phyloP scores from a whole-genome alignment of 495 filamentous ascomycete species.

The Trichoderma gamsii region DNA sequence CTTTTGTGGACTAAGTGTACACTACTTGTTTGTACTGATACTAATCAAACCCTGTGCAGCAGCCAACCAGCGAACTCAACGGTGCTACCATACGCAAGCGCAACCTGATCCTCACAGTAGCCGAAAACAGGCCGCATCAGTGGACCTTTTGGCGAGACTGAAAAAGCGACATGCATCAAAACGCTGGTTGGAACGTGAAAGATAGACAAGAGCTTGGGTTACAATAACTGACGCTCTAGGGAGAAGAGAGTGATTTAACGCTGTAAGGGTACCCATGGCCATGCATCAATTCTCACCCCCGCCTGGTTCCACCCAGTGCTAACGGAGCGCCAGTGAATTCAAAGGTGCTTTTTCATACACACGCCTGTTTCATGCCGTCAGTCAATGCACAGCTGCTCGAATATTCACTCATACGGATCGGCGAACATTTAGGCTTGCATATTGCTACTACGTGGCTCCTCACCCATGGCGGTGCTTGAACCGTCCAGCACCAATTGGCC shows the following conservation, averaged over 20 bases:
- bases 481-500: neutral
- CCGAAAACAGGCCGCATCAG: neutral
- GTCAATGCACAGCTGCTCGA: neutral
- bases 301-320: neutral
- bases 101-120: neutral
- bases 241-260: neutral
- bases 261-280: neutral
- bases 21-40: neutral
- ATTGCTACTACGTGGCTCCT: neutral
- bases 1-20: too few species aligned
- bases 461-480: neutral
- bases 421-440: slow-evolving; percentile 1
- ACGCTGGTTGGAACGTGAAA: neutral
- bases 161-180: neutral
- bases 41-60: neutral
- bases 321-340: neutral
- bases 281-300: slow-evolving; percentile 1
- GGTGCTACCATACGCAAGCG: neutral
- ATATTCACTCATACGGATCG: neutral
- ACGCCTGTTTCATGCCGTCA: neutral
- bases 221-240: neutral
- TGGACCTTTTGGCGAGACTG: neutral
- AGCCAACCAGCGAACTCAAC: neutral
- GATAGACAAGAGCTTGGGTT: neutral
- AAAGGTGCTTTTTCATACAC: neutral